phyloP scores from a whole-genome alignment of 768 basidiomycete genomes.

The Psilocybe sp. region DNA sequence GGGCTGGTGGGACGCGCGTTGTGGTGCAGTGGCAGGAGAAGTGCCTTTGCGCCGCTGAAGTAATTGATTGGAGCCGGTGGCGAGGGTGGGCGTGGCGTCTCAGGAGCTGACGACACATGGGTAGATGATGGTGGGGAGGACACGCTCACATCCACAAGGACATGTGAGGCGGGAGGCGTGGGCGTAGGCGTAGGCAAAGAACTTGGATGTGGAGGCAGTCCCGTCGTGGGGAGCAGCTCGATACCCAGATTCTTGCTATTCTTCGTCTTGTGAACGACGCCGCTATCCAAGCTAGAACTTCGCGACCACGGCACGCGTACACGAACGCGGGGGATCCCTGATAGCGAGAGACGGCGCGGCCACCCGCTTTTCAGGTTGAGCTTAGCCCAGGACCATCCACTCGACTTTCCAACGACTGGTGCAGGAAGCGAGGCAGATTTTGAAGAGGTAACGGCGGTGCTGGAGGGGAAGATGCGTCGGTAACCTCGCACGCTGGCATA shows the following conservation, averaged over 20 bases:
- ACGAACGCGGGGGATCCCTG: too few relatives aligned
- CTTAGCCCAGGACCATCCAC: too few relatives aligned
- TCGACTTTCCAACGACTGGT: too few relatives aligned
- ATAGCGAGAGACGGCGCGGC: too few relatives aligned
- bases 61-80: background rate
- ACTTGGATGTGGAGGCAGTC: background rate
- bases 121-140: background rate
- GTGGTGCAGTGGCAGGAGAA: slow-evolving; percentile 2
- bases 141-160: background rate
- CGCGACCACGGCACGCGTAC: too few relatives aligned
- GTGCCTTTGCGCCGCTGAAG: too few relatives aligned
- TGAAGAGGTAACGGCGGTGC: too few relatives aligned
- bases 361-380: too few relatives aligned
- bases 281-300: too few relatives aligned
- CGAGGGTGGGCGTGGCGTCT: background rate
- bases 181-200: background rate
- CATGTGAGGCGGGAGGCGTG: background rate
- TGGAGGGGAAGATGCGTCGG: too few relatives aligned
- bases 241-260: background rate
- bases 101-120: background rate
- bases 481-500: too few relatives aligned
- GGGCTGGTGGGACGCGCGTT: slow-evolving; percentile 17
- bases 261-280: background rate
- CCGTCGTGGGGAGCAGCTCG: slow-evolving; percentile 2
- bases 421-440: too few relatives aligned